Base-by-base conservation (phyloP, 306 rosid genomes). In the Neltuma alba region DNA sequence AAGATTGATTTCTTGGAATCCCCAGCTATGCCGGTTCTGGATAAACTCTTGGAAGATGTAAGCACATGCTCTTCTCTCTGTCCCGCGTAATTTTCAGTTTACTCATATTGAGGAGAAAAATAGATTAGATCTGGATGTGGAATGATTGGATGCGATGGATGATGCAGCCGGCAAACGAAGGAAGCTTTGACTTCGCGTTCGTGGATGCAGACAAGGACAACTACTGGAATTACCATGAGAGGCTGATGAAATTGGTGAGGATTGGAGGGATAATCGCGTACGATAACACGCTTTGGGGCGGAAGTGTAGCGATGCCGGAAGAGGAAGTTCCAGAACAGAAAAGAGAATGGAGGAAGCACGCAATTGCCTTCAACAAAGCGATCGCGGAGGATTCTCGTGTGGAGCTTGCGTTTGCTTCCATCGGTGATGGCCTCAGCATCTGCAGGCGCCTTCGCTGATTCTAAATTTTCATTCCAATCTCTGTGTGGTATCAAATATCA, bases 1-100 rank as follows among this genome's bases (percentile, higher is more conserved):
- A 91, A 91, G 84, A 88, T 89, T 42, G 83, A 86, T 65, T 86
- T 86, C 77, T 76, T 89, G 0, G 83, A 89, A 45, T 91, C 92
- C 5, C 80, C 81, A 2, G 92, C 92, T 61, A 74, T 85, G n/a
- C 91, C 89, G 28, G 21, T 88, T 76, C 82, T 88, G 66, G 91
- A 86, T 71, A 79, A 85, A 42, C 84, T 91, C 1, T 27, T 91
- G 34, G 78, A 88, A 83, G 83, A 86, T 60, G 93, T 78, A 76
- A 80, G 85, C 72, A 34, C 40, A 14, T 2, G 2, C 41, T 62
- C 68, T 16, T 7, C 68, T 7, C 68, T 15, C 13, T 62, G 23
- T 31, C 13, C 7, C 23, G 10, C 23, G 2, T 62, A 1, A 11
- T 16, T 15, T 31, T 16, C 5, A 31, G 7, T 25, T 14, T 31